Conservation (phyloP, 495 filamentous ascomycete genomes). For the Aspergillus avenaceus region DNA sequence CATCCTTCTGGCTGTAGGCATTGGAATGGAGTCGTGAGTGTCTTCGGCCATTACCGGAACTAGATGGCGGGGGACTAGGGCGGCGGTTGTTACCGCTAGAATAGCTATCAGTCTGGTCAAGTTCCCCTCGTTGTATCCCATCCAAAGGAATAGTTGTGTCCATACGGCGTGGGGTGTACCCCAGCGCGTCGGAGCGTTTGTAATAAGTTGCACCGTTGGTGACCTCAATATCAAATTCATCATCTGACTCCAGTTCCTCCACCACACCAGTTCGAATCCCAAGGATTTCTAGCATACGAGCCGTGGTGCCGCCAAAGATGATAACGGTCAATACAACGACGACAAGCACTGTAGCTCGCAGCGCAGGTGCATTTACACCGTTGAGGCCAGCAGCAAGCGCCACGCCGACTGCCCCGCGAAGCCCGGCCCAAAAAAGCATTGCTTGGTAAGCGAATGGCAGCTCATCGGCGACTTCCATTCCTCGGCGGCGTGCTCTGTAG, state of each 20-base stretch:
- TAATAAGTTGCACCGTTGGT: conserved; percentile 71
- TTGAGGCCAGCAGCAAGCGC: conserved; percentile 85
- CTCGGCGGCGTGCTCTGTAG: conserved; percentile 77
- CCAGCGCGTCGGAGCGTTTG: conserved; percentile 68
- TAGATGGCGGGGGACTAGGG: conserved; percentile 45
- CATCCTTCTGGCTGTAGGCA: conserved; percentile 47
- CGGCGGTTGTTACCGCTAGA: conserved; percentile 52
- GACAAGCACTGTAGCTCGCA: conserved; percentile 90
- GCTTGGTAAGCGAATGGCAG: conserved; percentile 89
- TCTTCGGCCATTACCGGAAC: conserved; percentile 34
- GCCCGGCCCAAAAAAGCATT: conserved; percentile 97
- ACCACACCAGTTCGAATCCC: conserved; percentile 92
- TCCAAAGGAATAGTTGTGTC: conserved; percentile 54
- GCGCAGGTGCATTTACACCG: conserved; percentile 69
- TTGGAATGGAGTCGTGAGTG: conserved; percentile 55
- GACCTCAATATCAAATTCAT: conserved; percentile 96
- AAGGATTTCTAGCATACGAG: conserved; percentile 96
- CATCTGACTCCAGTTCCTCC: conserved; percentile 93
- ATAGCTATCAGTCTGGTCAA: conserved; percentile 41
- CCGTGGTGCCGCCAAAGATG: conserved; percentile 96
- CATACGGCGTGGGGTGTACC: conserved; percentile 64
- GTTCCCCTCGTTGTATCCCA: conserved; percentile 33
- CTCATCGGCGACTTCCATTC: conserved; percentile 79
- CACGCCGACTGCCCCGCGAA: conserved; percentile 94
- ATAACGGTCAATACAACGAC: conserved; percentile 98